These are phyloP conservation scores for Acacia acuminata DNA, from an alignment of 306 rosid genomes.

Conservation along the genomic window DNA sequence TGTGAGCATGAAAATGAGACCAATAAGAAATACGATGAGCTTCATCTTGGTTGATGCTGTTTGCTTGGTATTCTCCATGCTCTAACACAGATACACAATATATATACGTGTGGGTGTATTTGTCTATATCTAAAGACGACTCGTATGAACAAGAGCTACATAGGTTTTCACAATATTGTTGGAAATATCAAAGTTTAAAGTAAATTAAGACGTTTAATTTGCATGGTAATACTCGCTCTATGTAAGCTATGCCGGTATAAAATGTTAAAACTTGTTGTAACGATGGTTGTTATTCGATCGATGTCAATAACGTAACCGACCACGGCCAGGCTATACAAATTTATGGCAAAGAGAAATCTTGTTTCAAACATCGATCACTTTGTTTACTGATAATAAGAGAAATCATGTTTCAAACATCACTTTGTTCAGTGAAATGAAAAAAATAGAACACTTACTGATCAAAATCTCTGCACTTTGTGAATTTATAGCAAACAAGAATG, in stretches of 20 bases:
- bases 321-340: no score
- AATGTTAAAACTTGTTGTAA: background rate
- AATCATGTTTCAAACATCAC: no score
- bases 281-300: background rate
- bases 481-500: no score
- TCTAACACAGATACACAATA: background rate
- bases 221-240: slow-evolving; percentile 36
- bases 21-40: slow-evolving; percentile 16
- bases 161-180: slow-evolving; percentile 21
- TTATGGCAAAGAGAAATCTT: no score
- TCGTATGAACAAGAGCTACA: background rate
- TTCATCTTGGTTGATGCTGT: slow-evolving; percentile 21
- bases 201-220: background rate
- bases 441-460: no score
- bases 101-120: background rate
- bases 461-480: no score
- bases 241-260: background rate
- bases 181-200: background rate
- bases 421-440: no score
- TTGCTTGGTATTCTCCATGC: slow-evolving; percentile 10
- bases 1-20: slow-evolving; percentile 15
- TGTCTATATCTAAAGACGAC: background rate
- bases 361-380: no score
- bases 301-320: background rate
- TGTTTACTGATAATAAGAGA: no score